These are phyloP conservation scores for Phytophthora ohioensis DNA, from an alignment of 352 stramenopile genomes.

Conservation along the genomic window DNA sequence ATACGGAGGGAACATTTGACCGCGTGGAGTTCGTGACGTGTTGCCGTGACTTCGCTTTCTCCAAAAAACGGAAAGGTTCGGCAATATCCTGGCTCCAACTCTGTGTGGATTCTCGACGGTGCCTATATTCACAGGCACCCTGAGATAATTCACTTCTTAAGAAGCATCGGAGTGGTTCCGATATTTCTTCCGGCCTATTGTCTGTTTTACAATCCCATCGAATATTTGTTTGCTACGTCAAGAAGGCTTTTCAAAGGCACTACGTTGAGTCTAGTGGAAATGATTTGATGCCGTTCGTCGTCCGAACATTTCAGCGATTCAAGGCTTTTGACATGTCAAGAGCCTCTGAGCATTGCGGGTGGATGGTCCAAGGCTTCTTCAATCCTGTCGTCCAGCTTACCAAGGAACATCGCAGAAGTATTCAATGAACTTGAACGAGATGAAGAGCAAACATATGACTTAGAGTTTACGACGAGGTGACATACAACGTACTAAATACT, in stretches of 20 bases:
- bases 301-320: background rate
- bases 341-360: background rate
- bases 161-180: slow-evolving; percentile 25
- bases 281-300: background rate
- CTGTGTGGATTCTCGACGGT: slow-evolving; percentile 46
- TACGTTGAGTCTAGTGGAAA: background rate
- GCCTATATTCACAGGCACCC: slow-evolving; percentile 35
- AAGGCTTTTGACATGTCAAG: background rate
- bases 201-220: slow-evolving; percentile 7
- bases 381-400: background rate
- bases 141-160: slow-evolving; percentile 41
- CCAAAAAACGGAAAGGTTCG: background rate
- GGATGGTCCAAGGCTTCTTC: background rate
- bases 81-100: slow-evolving; percentile 33
- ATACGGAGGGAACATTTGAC: slow-evolving; percentile 41
- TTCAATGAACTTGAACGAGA: background rate
- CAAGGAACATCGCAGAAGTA: background rate
- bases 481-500: too few species aligned
- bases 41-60: slow-evolving; percentile 19
- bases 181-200: background rate
- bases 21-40: slow-evolving; percentile 26
- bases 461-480: background rate
- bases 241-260: background rate
- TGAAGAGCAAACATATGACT: background rate
- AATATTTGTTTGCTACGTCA: slow-evolving; percentile 1